These are phyloP conservation scores for Tieghemostelium lacteum DNA, from an alignment of 78 protist species.

Conservation along the genomic window DNA sequence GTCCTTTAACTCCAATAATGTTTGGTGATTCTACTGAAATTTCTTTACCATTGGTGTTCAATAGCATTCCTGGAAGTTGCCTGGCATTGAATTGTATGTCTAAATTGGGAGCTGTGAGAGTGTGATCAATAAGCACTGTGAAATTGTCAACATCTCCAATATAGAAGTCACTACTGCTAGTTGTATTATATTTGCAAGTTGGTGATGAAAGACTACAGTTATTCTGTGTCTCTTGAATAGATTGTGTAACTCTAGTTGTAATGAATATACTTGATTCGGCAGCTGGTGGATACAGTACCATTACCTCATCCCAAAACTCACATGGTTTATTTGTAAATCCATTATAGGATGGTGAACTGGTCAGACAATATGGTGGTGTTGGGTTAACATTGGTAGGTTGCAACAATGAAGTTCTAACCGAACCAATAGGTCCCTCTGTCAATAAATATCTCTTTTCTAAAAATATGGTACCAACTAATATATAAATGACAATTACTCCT, in stretches of 20 bases:
- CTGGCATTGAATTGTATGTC: slow-evolving; percentile 59
- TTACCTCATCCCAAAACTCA: slow-evolving; percentile 67
- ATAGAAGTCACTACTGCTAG: neutral
- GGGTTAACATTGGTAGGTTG: neutral
- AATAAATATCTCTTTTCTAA: slow-evolving; percentile 31
- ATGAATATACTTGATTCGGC: slow-evolving; percentile 50
- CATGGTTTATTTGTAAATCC: slow-evolving; percentile 51
- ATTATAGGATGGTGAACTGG: slow-evolving; percentile 4
- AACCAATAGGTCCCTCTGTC: slow-evolving; percentile 25
- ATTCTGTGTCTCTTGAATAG: neutral
- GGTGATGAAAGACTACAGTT: slow-evolving; percentile 20
- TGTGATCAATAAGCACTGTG: slow-evolving; percentile 55
- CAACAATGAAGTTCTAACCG: slow-evolving; percentile 19
- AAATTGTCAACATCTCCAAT: slow-evolving; percentile 50
- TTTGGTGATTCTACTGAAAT: slow-evolving; percentile 8
- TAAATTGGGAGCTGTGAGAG: slow-evolving; percentile 33
- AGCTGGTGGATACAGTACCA: slow-evolving; percentile 48
- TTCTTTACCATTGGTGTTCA: neutral
- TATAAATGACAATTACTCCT: slow-evolving; percentile 39
- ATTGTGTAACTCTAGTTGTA: slow-evolving; percentile 33
- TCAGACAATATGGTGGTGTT: slow-evolving; percentile 32
- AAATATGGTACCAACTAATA: slow-evolving; percentile 19
- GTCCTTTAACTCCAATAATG: slow-evolving; percentile 25
- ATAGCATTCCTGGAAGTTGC: slow-evolving; percentile 14
- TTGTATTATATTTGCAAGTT: neutral